phyloP scores from a whole-genome alignment of 805 yeast species.

The Saturnispora galanensis region DNA sequence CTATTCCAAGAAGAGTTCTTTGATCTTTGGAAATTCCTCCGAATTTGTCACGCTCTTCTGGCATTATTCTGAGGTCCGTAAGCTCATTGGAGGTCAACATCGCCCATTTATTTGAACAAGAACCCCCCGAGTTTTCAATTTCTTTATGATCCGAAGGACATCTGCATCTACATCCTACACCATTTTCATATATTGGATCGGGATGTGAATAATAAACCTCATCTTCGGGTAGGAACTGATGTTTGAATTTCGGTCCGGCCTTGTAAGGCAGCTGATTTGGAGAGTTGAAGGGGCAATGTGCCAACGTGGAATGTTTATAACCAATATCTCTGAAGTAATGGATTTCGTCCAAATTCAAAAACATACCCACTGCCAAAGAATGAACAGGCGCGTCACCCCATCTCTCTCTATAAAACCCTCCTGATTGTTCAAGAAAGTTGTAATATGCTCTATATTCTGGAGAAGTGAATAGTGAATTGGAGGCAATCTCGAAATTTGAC shows the following conservation, averaged over 20 bases:
- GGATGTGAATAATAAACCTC: slow-evolving; percentile 29
- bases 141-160: slow-evolving; percentile 53
- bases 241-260: slow-evolving; percentile 27
- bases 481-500: slow-evolving; percentile 90
- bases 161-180: slow-evolving; percentile 69
- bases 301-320: slow-evolving; percentile 68
- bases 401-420: slow-evolving; percentile 83
- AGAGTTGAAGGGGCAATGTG: slow-evolving; percentile 74
- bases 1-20: slow-evolving; percentile 9
- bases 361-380: slow-evolving; percentile 74
- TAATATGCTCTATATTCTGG: slow-evolving; percentile 59
- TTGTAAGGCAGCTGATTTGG: slow-evolving; percentile 41
- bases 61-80: background rate
- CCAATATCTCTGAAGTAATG: slow-evolving; percentile 94
- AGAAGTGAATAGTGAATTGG: slow-evolving; percentile 63
- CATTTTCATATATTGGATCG: slow-evolving; percentile 16
- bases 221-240: slow-evolving; percentile 24
- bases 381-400: slow-evolving; percentile 99
- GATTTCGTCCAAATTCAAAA: slow-evolving; percentile 55
- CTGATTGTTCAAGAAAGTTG: slow-evolving; percentile 53
- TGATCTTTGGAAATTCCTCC: slow-evolving; percentile 2
- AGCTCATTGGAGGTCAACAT: slow-evolving; percentile 21
- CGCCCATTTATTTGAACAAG: slow-evolving; percentile 47
- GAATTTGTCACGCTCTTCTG: background rate
- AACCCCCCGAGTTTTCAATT: slow-evolving; percentile 44